phyloP scores from a whole-genome alignment of 495 filamentous ascomycete genomes.

The Trichoderma virens region DNA sequence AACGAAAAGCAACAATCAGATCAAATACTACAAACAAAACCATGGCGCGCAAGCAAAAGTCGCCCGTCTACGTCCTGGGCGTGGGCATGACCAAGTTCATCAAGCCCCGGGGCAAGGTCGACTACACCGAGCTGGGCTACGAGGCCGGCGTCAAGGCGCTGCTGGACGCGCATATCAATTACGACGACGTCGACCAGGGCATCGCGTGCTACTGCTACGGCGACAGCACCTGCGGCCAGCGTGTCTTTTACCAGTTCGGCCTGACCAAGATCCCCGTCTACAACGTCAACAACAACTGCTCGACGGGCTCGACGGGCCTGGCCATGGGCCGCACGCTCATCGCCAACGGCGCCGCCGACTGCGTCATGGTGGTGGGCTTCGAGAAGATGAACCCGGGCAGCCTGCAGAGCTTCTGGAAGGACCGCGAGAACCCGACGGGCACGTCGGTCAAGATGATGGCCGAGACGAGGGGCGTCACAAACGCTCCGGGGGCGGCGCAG shows the following conservation, averaged over 20 bases:
- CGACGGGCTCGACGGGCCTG: constrained; percentile 83
- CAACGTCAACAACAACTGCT: constrained; percentile 99
- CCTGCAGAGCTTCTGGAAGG: constrained; percentile 70
- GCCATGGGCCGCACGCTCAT: constrained; percentile 79
- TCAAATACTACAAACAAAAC: neutral
- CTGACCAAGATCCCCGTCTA: constrained; percentile 93
- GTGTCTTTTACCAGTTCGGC: constrained; percentile 98
- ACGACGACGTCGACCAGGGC: constrained; percentile 92
- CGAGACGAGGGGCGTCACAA: constrained; percentile 67
- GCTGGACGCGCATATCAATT: constrained; percentile 90
- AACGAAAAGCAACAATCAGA: too few species aligned
- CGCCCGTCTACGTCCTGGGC: constrained; percentile 73
- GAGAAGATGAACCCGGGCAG: constrained; percentile 97
- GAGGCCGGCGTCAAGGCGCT: constrained; percentile 94
- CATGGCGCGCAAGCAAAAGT: constrained; percentile 39
- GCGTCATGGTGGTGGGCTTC: constrained; percentile 85
- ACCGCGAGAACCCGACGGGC: constrained; percentile 68
- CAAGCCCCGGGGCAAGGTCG: constrained; percentile 89
- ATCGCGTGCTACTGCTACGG: constrained; percentile 98
- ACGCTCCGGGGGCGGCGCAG: constrained; percentile 79
- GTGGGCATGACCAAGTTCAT: constrained; percentile 99
- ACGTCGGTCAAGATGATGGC: constrained; percentile 71
- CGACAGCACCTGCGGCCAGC: constrained; percentile 89
- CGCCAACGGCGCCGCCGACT: constrained; percentile 70
- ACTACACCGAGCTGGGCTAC: constrained; percentile 85